A percentile compares a stretch with the other conserved stretches of the same genome.
These are phyloP conservation scores for Trypanosoma theileri DNA, from an alignment of 208 protist species.

Conservation along the genomic window DNA sequence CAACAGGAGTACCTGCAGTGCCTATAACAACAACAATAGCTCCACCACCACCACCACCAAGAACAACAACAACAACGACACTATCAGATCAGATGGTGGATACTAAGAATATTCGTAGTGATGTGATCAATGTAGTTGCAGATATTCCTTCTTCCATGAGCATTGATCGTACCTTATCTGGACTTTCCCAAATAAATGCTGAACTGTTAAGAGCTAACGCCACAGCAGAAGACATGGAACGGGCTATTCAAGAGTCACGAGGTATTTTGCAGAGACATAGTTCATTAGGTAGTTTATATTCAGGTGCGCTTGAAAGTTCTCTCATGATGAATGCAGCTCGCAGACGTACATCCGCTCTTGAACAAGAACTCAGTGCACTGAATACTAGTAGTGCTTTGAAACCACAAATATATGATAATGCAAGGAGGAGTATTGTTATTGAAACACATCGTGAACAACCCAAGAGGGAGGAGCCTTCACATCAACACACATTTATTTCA, in stretches of 20 bases:
- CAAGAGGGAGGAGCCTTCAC: background rate
- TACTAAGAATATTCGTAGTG: background rate
- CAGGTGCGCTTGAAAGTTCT: slow-evolving; percentile 44
- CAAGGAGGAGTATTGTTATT: background rate
- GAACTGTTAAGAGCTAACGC: slow-evolving; percentile 59
- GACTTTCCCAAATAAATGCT: slow-evolving; percentile 61
- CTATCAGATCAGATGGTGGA: background rate
- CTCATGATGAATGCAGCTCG: slow-evolving; percentile 56
- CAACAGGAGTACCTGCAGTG: too few relatives aligned
- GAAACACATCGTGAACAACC: background rate
- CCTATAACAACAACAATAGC: too few relatives aligned
- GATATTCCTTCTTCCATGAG: slow-evolving; percentile 27
- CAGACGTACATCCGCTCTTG: slow-evolving; percentile 51
- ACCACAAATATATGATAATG: background rate
- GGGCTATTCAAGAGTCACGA: slow-evolving; percentile 66
- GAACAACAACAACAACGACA: background rate
- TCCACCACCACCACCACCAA: background rate
- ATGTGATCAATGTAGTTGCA: background rate
- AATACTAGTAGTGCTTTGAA: slow-evolving; percentile 15
- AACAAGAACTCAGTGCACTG: slow-evolving; percentile 53
- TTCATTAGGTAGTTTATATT: slow-evolving; percentile 37
- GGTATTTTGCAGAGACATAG: slow-evolving; percentile 64
- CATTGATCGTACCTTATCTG: slow-evolving; percentile 51
- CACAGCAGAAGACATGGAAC: slow-evolving; percentile 74
- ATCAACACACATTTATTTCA: background rate